Evolutionary conservation across 1,284 basidiomycete species (phyloP).

Genomic region (Leccinum solheimii): DNA sequence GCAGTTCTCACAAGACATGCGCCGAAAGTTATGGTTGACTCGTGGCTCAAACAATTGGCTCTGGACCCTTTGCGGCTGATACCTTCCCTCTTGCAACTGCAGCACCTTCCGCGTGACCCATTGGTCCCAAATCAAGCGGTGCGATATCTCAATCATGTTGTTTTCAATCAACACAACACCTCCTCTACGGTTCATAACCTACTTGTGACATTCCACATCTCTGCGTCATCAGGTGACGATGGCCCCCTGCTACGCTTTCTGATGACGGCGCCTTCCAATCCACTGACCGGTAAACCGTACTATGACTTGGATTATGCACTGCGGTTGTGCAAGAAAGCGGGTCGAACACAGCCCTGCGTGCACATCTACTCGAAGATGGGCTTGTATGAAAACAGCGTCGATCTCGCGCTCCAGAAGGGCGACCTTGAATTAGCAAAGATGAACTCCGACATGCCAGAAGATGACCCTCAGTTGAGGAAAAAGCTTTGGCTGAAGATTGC

Average conservation of each 20-base stretch:
- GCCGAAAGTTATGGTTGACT: constrained; percentile 88
- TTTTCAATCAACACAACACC: constrained; percentile 78
- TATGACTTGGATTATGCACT: constrained; percentile 98
- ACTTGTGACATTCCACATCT: constrained; percentile 83
- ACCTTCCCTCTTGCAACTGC: constrained; percentile 85
- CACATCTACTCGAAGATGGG: constrained; percentile 99
- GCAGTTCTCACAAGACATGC: constrained; percentile 84
- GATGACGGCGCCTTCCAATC: constrained; percentile 79
- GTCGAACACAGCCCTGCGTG: constrained; percentile 88
- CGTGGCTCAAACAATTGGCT: constrained; percentile 82
- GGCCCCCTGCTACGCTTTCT: constrained; percentile 85
- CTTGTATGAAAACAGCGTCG: constrained; percentile 93
- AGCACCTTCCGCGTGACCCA: constrained; percentile 68
- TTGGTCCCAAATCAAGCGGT: constrained; percentile 81
- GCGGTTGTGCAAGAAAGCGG: constrained; percentile 83
- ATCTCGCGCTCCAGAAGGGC: constrained; percentile 90
- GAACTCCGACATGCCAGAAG: constrained; percentile 92
- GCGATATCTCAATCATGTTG: constrained; percentile 82
- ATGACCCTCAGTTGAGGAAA: constrained; percentile 84
- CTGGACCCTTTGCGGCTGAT: constrained; percentile 86
- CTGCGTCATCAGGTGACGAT: constrained; percentile 66
- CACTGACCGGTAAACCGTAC: constrained; percentile 83
- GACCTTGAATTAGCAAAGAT: constrained; percentile 92
- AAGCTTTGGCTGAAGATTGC: constrained; percentile 99
- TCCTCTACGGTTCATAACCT: constrained; percentile 93